These are phyloP conservation scores for Taphrina sp. DNA, from an alignment of 1,139 yeast genomes.

Conservation along the genomic window DNA sequence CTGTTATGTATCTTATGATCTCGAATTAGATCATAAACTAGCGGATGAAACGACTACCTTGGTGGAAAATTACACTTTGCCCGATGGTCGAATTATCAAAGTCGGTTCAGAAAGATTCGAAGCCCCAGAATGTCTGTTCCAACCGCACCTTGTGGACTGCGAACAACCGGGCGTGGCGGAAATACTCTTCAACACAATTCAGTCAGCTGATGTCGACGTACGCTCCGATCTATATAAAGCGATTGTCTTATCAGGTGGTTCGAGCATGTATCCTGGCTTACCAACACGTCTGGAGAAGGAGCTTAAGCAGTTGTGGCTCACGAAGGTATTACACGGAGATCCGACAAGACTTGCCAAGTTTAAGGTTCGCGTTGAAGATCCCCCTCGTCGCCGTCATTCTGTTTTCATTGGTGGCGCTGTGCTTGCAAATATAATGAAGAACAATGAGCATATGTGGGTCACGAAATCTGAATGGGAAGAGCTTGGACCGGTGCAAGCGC, in stretches of 20 bases:
- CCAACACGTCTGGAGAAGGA: constrained; percentile 95
- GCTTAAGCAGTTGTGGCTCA: constrained; percentile 91
- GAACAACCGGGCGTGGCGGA: constrained; percentile 98
- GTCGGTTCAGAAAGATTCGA: constrained; percentile 95
- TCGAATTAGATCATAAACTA: constrained; percentile 80
- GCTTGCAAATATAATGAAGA: constrained; percentile 95
- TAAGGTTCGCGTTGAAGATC: constrained; percentile 96
- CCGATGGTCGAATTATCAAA: constrained; percentile 92
- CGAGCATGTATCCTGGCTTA: constrained; percentile 97
- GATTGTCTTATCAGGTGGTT: constrained; percentile 93
- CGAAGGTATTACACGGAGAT: constrained; percentile 82
- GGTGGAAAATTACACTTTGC: constrained; percentile 79
- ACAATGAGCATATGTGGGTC: constrained; percentile 96
- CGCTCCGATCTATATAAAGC: constrained; percentile 86
- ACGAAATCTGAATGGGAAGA: constrained; percentile 97
- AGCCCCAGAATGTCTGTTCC: constrained; percentile 98
- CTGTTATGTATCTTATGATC: constrained; percentile 91
- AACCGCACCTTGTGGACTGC: constrained; percentile 92
- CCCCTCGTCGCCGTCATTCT: constrained; percentile 99
- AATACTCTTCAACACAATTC: constrained; percentile 83
- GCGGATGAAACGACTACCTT: constrained; percentile 92
- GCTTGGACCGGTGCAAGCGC: constrained; percentile 73
- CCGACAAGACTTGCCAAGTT: constrained; percentile 83
- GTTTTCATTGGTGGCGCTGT: constrained; percentile 99
- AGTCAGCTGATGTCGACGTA: constrained; percentile 89